Conservation (phyloP, 2,329 filamentous ascomycete genomes). For the Nannizziopsis arthrosporioides region DNA sequence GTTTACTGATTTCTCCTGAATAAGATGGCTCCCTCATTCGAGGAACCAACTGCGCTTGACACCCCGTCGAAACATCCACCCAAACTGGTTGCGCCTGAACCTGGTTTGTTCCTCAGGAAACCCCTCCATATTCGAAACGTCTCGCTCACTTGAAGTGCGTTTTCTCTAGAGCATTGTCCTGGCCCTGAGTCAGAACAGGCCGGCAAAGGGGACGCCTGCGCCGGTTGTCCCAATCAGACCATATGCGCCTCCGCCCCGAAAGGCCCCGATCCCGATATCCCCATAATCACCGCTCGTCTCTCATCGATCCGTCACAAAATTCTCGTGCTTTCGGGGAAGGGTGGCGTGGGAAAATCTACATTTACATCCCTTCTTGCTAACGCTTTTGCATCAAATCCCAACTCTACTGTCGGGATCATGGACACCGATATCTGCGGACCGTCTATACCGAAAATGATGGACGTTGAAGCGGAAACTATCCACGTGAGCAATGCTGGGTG, state of each 20-base stretch:
- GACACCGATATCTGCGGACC: constrained; percentile 97
- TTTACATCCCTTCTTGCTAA: constrained; percentile 82
- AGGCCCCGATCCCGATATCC: constrained; percentile 88
- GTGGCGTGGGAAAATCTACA: constrained; percentile 91
- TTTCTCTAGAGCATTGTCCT: constrained; percentile 65
- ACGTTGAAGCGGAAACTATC: constrained; percentile 84
- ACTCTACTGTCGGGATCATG: constrained; percentile 81
- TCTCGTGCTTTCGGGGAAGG: constrained; percentile 84
- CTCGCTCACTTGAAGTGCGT: not conserved
- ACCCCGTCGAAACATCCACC: constrained; percentile 69
- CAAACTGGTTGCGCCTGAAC: constrained; percentile 82
- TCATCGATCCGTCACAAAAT: constrained; percentile 80
- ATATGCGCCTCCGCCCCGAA: constrained; percentile 93
- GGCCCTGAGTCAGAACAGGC: constrained; percentile 52
- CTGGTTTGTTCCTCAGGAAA: constrained; percentile 37
- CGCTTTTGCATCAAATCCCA: constrained; percentile 71
- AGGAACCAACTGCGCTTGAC: constrained; percentile 60
- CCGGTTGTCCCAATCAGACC: constrained; percentile 85
- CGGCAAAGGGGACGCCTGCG: constrained; percentile 66
- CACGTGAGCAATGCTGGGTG: constrained; percentile 81
- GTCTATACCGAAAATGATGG: constrained; percentile 97
- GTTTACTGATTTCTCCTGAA: not conserved
- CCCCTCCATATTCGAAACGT: not conserved
- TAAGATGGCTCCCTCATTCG: constrained; percentile 70
- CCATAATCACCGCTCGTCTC: constrained; percentile 73